These are phyloP conservation scores for Sporothrix brasiliensis DNA, from an alignment of 2,329 filamentous ascomycete genomes.

Conservation along the genomic window DNA sequence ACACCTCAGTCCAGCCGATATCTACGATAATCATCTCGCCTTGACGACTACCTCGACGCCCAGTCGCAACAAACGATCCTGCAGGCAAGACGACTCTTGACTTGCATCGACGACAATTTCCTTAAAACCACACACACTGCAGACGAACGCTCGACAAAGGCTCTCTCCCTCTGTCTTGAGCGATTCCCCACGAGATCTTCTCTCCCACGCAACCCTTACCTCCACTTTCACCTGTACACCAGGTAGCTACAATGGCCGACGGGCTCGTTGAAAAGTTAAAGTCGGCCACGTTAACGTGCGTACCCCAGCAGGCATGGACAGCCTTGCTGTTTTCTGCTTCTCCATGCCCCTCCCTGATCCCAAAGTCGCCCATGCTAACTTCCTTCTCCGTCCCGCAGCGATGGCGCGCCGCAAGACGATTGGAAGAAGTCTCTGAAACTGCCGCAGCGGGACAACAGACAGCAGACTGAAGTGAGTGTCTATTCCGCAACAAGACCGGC, in stretches of 20 bases:
- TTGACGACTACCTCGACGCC: not conserved
- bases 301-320: constrained; percentile 27
- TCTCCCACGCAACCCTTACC: not conserved
- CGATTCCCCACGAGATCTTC: not conserved
- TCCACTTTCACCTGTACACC: constrained; percentile 25
- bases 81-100: not conserved
- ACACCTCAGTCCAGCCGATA: not conserved
- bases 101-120: not conserved
- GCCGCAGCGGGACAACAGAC: constrained; percentile 72
- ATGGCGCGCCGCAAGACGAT: constrained; percentile 59
- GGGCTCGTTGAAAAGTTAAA: constrained; percentile 58
- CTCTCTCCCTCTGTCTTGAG: constrained; percentile 8
- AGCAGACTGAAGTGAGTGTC: constrained; percentile 60
- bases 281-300: constrained; percentile 51
- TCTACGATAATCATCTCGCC: not conserved
- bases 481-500: too few relatives aligned
- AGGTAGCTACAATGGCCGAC: constrained; percentile 48
- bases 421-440: constrained; percentile 76
- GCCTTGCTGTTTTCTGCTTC: not conserved
- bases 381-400: constrained; percentile 44
- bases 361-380: not conserved
- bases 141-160: constrained; percentile 11
- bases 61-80: not conserved
- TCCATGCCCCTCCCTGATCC: not conserved
- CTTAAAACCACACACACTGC: not conserved